A percentile compares a stretch with the other conserved stretches of the same genome.
Evolutionary conservation across 495 filamentous ascomycete genomes (phyloP).

Genomic region (Thozetella sp.): DNA sequence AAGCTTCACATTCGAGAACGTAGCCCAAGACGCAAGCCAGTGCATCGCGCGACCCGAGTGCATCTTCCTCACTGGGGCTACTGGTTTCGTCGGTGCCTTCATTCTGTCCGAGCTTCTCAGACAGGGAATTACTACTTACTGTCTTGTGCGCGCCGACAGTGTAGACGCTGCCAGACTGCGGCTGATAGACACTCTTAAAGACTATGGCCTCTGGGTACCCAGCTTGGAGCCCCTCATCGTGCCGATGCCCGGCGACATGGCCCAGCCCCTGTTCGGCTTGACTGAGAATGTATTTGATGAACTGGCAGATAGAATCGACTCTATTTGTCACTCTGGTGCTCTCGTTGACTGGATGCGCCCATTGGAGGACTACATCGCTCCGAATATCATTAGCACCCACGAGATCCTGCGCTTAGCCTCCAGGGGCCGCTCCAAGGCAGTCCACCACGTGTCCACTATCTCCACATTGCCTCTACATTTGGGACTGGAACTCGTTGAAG

Average conservation of each 20-base stretch:
- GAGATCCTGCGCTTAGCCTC: conserved; percentile 34
- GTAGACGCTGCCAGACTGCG: conserved; percentile 13
- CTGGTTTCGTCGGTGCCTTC: conserved; percentile 34
- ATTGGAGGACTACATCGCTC: conserved; percentile 29
- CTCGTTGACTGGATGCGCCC: conserved; percentile 37
- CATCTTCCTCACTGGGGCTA: conserved; percentile 30
- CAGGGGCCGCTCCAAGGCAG: conserved; percentile 21
- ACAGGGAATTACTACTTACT: conserved; percentile 20
- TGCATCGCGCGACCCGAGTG: conserved; percentile 9
- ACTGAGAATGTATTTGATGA: conserved; percentile 17
- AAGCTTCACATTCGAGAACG: conserved; percentile 20
- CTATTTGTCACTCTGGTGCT: conserved; percentile 28
- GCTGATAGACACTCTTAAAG: conserved; percentile 12
- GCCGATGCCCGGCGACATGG: conserved; percentile 22
- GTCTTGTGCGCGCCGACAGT: conserved; percentile 24
- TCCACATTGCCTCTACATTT: conserved; percentile 26
- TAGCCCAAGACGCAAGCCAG: background rate
- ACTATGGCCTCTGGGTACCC: conserved; percentile 23
- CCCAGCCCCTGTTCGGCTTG: conserved; percentile 27
- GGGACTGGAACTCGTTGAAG: conserved; percentile 19
- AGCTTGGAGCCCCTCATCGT: conserved; percentile 18
- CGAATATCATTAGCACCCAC: conserved; percentile 32
- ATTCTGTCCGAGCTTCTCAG: conserved; percentile 27
- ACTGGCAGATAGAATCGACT: conserved; percentile 23
- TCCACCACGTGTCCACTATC: conserved; percentile 32